A percentile compares a stretch with the other conserved stretches of the same genome.
Conservation (phyloP, 306 rosid genomes). For the Ziziphus jujuba region DNA sequence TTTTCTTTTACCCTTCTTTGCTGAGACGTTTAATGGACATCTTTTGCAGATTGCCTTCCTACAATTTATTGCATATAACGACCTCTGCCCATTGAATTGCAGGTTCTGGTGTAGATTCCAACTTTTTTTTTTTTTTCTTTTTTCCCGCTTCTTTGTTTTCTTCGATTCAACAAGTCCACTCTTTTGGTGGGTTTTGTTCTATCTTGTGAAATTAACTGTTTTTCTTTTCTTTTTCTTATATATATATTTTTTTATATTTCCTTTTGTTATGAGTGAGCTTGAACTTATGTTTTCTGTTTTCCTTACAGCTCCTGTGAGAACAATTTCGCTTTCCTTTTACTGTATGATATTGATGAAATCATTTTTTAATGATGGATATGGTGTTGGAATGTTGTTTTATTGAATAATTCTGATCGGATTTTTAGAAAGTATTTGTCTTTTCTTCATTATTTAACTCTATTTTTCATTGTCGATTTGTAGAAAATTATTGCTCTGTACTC, state of each 20-base stretch:
- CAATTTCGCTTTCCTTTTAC: neutral
- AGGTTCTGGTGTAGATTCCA: slow-evolving; percentile 35
- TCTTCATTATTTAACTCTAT: neutral
- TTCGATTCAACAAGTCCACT: slow-evolving; percentile 35
- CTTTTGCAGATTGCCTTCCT: slow-evolving; percentile 29
- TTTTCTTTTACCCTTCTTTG: slow-evolving; percentile 29
- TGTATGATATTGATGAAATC: slow-evolving; percentile 3
- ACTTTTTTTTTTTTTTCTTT: slow-evolving; percentile 22
- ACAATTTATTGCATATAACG: slow-evolving; percentile 51
- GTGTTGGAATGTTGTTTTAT: neutral
- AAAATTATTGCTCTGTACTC: slow-evolving; percentile 55
- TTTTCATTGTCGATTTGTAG: slow-evolving; percentile 42
- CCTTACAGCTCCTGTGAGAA: slow-evolving; percentile 8
- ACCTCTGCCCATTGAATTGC: slow-evolving; percentile 37
- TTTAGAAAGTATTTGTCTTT: neutral
- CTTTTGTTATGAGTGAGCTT: neutral
- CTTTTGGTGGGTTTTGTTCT: slow-evolving; percentile 36
- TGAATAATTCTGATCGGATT: neutral
- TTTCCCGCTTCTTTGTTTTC: slow-evolving; percentile 29
- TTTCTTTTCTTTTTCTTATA: neutral
- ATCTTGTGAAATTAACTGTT: slow-evolving; percentile 9
- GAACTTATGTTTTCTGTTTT: neutral
- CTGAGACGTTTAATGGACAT: slow-evolving; percentile 26
- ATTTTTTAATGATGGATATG: neutral
- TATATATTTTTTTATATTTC: neutral